Evolutionary conservation across 257 asterid species (phyloP), one percentile per base, ranked within the genome.

Genomic region (Fraxinus cuspidata): DNA sequence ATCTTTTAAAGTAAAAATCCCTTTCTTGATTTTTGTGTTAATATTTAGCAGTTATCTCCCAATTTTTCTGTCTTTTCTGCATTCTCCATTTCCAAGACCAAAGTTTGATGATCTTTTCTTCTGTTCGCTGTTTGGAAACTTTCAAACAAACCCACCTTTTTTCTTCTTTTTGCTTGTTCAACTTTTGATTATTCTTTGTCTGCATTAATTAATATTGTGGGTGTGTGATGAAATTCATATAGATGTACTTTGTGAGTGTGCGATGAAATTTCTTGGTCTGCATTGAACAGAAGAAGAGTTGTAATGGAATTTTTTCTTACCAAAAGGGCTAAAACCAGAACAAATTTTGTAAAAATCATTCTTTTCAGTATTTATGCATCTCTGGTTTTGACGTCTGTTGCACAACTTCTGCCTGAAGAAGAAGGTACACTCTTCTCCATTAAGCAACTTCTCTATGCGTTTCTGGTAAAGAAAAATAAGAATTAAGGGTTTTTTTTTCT

Each of bases 391-490:
- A 64, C 76, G 37, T 84, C 92, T 63, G 78, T 71, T 75, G 87
- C 92, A 80, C 94, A 89, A 77, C 88, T 80, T 58, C 81, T 89
- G 76, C 92, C 92, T 29, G 76, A 80, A 71, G 79, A 81, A 21
- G 94, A 89, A 89, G 92, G 90, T 87, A 75, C 74, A 0, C 58
- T 28, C 64, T 37, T 5, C 4, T 27, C 34, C 35, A 28, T 53
- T 65, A 0, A 60, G 10, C n/a, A 71, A 42, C 28, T 49, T 71
- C 10, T 51, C 42, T n/a, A n/a, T 5, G 51, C 51, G 27, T 37
- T 47, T 81, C 4, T 76, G n/a, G 13, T 63, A 27, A 65, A 44
- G 8, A 29, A 68, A 49, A 42, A 2, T 12, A 42, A 42, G 16
- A 42, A 42, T 42, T 42, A 11, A 42, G 4, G 49, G 3, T 12